Conservation (phyloP, 495 filamentous ascomycete genomes). For the Penicillium manginii region DNA sequence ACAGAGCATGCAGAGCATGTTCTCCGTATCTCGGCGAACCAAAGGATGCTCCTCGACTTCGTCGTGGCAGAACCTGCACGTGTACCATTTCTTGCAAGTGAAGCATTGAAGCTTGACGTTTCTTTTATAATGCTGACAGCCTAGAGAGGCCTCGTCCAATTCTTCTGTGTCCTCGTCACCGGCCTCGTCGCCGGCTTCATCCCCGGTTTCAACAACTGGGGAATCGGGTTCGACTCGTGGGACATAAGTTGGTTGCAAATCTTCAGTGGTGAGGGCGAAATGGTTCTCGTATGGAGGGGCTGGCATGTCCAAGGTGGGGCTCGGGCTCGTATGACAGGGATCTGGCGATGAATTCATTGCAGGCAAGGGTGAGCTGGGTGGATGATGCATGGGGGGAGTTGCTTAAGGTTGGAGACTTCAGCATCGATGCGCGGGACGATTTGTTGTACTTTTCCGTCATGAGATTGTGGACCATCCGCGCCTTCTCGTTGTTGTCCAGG, state of each 20-base stretch:
- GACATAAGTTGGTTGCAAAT: conserved; percentile 72
- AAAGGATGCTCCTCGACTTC: conserved; percentile 80
- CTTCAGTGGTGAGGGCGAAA: conserved; percentile 71
- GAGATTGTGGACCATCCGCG: conserved; percentile 77
- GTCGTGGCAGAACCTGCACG: conserved; percentile 95
- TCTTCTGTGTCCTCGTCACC: conserved; percentile 42
- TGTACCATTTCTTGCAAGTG: conserved; percentile 88
- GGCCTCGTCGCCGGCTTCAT: conserved; percentile 31
- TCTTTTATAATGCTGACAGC: conserved; percentile 91
- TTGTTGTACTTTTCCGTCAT: conserved; percentile 81
- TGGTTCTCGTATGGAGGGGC: conserved; percentile 48
- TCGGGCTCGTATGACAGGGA: conserved; percentile 24
- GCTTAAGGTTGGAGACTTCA: conserved; percentile 33
- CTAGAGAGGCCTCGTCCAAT: conserved; percentile 55
- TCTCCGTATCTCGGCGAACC: conserved; percentile 78
- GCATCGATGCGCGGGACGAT: conserved; percentile 41
- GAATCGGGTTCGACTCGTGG: conserved; percentile 48
- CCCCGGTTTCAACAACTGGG: conserved; percentile 37
- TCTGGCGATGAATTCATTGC: conserved; percentile 32
- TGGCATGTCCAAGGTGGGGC: conserved; percentile 36
- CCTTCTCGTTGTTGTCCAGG: conserved; percentile 73
- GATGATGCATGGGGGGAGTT: conserved; percentile 40
- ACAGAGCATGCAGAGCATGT: conserved; percentile 99
- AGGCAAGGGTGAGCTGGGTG: conserved; percentile 38
- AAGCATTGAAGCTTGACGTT: conserved; percentile 96